A percentile compares a stretch with the other conserved stretches of the same genome.
These are phyloP conservation scores for Hypocreales sp. DNA, from an alignment of 2,329 filamentous ascomycete species.

Conservation along the genomic window DNA sequence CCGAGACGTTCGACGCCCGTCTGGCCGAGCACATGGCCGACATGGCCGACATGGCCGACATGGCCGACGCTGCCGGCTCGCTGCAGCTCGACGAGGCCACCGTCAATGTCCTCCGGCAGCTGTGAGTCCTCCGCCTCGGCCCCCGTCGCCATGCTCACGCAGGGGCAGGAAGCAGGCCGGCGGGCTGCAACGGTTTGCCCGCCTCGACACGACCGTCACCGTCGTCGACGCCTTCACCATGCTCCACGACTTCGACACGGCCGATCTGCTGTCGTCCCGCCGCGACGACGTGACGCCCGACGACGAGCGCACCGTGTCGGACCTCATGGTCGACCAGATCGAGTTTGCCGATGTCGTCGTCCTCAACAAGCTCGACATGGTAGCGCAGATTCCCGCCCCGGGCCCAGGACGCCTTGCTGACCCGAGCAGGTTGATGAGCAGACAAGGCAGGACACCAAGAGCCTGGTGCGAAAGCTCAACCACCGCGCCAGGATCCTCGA, in stretches of 20 bases:
- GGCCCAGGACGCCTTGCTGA: not conserved
- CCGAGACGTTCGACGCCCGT: constrained; percentile 52
- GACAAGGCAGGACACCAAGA: too few relatives aligned
- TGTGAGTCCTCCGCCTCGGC: constrained; percentile 16
- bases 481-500: constrained; percentile 50
- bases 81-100: constrained; percentile 21
- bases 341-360: constrained; percentile 64
- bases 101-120: constrained; percentile 17
- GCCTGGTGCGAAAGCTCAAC: constrained; percentile 45
- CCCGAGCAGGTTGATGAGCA: too few relatives aligned
- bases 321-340: constrained; percentile 63
- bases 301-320: constrained; percentile 59
- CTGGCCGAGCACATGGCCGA: constrained; percentile 30
- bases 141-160: too few relatives aligned
- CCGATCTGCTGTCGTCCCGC: constrained; percentile 49
- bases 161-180: constrained; percentile 34
- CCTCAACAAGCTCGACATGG: constrained; percentile 54
- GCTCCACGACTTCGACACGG: constrained; percentile 56
- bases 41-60: constrained; percentile 14
- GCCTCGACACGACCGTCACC: constrained; percentile 56
- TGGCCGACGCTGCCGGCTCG: too few relatives aligned
- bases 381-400: constrained; percentile 15
- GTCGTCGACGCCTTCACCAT: constrained; percentile 62
- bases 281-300: constrained; percentile 47
- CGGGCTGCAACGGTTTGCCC: constrained; percentile 49